These are phyloP conservation scores for Citrullus amarus DNA, from an alignment of 306 rosid genomes.

Conservation along the genomic window DNA sequence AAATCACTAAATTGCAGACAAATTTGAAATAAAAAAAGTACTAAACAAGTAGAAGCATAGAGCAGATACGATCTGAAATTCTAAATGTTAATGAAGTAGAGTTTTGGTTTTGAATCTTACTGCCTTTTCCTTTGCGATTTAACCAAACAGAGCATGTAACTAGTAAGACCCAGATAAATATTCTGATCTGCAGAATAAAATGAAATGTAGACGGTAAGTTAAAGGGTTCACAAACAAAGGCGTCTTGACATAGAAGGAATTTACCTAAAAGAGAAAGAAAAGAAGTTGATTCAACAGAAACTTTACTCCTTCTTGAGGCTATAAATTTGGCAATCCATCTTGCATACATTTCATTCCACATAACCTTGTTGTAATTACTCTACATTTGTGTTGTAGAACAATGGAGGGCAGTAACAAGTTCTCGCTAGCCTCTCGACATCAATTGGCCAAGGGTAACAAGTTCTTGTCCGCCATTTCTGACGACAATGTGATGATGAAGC, in stretches of 20 bases:
- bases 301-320: constrained; percentile 30
- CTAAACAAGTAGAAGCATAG: background rate
- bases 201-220: constrained; percentile 10
- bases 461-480: constrained; percentile 19
- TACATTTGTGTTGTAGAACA: background rate
- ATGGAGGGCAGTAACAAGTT: constrained; percentile 11
- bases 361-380: background rate
- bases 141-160: background rate
- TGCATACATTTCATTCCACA: background rate
- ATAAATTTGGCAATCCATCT: constrained; percentile 3
- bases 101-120: background rate
- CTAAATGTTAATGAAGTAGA: background rate
- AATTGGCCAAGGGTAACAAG: constrained; percentile 23
- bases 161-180: background rate
- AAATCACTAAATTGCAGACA: background rate
- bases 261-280: constrained; percentile 30
- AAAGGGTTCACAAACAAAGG: constrained; percentile 7
- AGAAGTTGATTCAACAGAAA: constrained; percentile 30
- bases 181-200: background rate
- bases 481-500: constrained; percentile 31
- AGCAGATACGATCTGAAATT: background rate
- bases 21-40: background rate
- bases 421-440: constrained; percentile 23
- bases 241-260: constrained; percentile 12
- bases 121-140: background rate